phyloP scores from a whole-genome alignment of 2,329 filamentous ascomycete species.

The Thielaviopsis punctulata region DNA sequence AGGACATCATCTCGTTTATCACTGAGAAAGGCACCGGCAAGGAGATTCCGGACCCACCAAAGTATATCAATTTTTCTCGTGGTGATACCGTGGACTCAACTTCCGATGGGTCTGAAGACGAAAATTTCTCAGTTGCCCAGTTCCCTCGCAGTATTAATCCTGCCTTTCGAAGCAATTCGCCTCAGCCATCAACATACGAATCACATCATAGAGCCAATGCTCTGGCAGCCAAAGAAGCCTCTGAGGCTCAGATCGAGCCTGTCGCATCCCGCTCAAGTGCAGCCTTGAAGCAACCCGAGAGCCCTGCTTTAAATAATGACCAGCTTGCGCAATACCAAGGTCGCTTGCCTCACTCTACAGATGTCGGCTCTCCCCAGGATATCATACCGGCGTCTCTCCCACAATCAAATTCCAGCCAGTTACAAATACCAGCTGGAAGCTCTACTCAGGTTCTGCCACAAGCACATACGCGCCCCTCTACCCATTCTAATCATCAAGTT shows the following conservation, averaged over 20 bases:
- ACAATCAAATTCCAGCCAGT: neutral
- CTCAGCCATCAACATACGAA: conserved; percentile 81
- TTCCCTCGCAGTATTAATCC: conserved; percentile 93
- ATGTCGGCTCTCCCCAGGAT: neutral
- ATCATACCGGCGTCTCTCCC: neutral
- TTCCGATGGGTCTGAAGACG: conserved; percentile 73
- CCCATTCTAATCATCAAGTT: neutral
- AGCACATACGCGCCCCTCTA: neutral
- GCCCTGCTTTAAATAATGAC: conserved; percentile 25
- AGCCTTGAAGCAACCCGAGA: neutral
- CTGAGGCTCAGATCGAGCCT: conserved; percentile 2
- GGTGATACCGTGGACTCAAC: conserved; percentile 67
- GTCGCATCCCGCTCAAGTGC: neutral
- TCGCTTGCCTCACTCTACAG: neutral
- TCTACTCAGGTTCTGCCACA: neutral
- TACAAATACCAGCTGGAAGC: neutral
- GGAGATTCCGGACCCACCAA: conserved; percentile 91
- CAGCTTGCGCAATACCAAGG: conserved; percentile 31
- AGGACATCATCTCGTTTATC: conserved; percentile 83
- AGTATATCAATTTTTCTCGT: conserved; percentile 96
- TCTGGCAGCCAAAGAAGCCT: conserved; percentile 36
- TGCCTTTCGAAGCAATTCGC: conserved; percentile 86
- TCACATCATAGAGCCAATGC: conserved; percentile 77
- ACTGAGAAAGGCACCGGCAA: conserved; percentile 78
- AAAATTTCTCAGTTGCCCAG: conserved; percentile 84